These are phyloP conservation scores for Canavalia gladiata DNA, from an alignment of 306 rosid genomes.

Conservation along the genomic window DNA sequence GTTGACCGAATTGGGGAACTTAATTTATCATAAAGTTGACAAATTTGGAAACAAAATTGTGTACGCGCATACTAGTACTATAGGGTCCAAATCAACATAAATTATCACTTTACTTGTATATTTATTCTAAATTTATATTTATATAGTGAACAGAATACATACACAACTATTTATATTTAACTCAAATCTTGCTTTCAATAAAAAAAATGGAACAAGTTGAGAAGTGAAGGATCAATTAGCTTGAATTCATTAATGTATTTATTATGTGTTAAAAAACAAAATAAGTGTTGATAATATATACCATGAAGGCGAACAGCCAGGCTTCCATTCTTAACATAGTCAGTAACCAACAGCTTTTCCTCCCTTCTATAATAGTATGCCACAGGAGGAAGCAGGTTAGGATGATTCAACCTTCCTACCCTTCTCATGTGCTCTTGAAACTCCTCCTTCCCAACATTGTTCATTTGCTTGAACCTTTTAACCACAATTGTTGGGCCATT, in stretches of 20 bases:
- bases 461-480: slow-evolving; percentile 93
- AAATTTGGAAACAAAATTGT: not conserved
- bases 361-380: slow-evolving; percentile 91
- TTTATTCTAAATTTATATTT: not conserved
- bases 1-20: not conserved
- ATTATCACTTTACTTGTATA: not conserved
- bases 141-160: not conserved
- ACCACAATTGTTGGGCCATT: slow-evolving; percentile 78
- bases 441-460: slow-evolving; percentile 84
- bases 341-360: slow-evolving; percentile 83
- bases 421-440: slow-evolving; percentile 89
- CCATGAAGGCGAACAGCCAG: slow-evolving; percentile 85
- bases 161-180: not conserved
- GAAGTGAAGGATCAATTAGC: not conserved
- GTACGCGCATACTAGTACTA: not conserved
- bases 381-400: slow-evolving; percentile 84
- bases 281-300: slow-evolving; percentile 41
- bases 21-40: not conserved
- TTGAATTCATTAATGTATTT: not conserved
- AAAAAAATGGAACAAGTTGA: not conserved
- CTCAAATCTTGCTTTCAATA: not conserved
- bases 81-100: not conserved
- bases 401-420: slow-evolving; percentile 74
- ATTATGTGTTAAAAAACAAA: not conserved
- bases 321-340: slow-evolving; percentile 69